Evolutionary conservation across 192 early-diverging fungal genomes (phyloP), one percentile per base, ranked within the genome.

Genomic region (Linnemannia hyalina): DNA sequence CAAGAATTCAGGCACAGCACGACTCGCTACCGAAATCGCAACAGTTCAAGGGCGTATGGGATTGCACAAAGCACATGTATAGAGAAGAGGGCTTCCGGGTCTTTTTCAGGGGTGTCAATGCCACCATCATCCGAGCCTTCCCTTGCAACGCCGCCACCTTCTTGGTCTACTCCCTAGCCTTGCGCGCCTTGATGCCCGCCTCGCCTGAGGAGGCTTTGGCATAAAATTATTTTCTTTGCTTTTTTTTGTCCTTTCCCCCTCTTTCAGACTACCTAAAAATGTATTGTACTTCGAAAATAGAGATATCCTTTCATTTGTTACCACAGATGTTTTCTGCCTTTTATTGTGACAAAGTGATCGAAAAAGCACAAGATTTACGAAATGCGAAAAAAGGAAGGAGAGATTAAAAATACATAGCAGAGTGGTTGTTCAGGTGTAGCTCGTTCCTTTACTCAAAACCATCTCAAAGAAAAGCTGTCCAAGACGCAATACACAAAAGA

Each of bases 91-190:
- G 92, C 7, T 85, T 80, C 40, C 78, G 91, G 16, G 84, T 93
- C 26, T 91, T 93, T 63, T 93, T 93, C 74, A 80, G 89, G 73
- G 92, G 92, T 47, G 72, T 92, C 40, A 92, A 88, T 38, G 91
- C 92, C 20, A 93, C 92, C 13, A 89, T 93, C 57, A 82, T 93
- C 32, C 73, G 92, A 44, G 92, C 92, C 3, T 93, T 93, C 65
- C 92, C 92, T 10, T 93, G 89, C 32, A 93, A 93, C 71, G 92
- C 92, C 8, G 91, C 92, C 29, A 93, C 92, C 7, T 92, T 93
- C 80, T 80, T 89, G 68, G 91, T 90, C n/a, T 93, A 93, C 76
- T 89, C 90, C 2, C 83, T 84, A 57, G 84, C 91, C n/a, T 88
- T 93, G 92, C 78, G 89, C 13, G 74, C 78, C n/a, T 32, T 88